Base-by-base conservation (phyloP, 2,329 filamentous ascomycete genomes). In the Hymenoscyphus linearis region DNA sequence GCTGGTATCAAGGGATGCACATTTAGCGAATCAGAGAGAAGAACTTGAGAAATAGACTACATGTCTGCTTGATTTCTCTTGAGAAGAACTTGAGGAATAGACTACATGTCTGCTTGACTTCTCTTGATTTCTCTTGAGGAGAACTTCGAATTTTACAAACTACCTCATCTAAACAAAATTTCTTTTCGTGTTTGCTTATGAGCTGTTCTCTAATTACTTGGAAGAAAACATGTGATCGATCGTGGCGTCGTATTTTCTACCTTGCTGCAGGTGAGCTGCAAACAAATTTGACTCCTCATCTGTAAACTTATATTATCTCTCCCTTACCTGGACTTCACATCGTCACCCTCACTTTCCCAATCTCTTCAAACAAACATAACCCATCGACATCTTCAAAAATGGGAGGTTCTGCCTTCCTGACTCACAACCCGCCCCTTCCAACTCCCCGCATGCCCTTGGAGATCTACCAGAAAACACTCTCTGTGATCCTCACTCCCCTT, bases 401-500 rank as follows among this genome's bases (percentile, higher is more conserved):
- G 89, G 89, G 89, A 22, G 89, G 89, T 18, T 76, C 75, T 1
- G 83, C 80, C 0, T 91, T 90, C 64, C 64, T 77, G 1, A 75
- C 72, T 25, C 77, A 75, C 26, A 65, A 68, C 0, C 65, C 71
- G n/a, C 71, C 80, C 27, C 78, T 90, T 10, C 67, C 72, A 62
- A 89, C 85, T 0, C 89, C 88, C 3, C 85, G 90, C 18, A 89
- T 93, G 83, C 76, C 78, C 4, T 76, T 76, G 1, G 65, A 73
- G 0, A 73, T 87, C 35, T 93, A 93, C 74, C 58, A 75, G 0
- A 63, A 72, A 1, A 76, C 86, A 31, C 82, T 82, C 25, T 64
- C 72, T 0, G 69, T 76, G 0, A 83, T 80, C 62, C 75, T 79
- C 27, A 60, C 69, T 0, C 72, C 79, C 1, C 79, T 90, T 0